A percentile compares a stretch with the other conserved stretches of the same genome.
Conservation (phyloP, 495 filamentous ascomycete species). For the Haplographium delicatum region DNA sequence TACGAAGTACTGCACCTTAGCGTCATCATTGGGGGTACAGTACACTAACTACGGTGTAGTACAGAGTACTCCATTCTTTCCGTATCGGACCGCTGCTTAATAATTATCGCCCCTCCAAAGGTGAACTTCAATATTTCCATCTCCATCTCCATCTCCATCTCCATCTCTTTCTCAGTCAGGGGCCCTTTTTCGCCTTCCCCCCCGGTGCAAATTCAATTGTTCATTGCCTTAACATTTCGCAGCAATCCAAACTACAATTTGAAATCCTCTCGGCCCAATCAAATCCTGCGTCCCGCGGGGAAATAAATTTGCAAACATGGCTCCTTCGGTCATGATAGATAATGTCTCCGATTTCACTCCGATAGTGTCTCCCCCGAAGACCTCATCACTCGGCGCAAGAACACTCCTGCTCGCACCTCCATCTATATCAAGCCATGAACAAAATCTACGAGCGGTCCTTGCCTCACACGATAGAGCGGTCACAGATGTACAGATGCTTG, state of each 20-base stretch:
- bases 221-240: too few species aligned
- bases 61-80: too few species aligned
- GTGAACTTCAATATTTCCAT: background rate
- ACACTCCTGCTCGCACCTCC: constrained; percentile 52
- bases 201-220: background rate
- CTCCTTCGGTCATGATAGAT: constrained; percentile 35
- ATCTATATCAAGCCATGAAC: constrained; percentile 44
- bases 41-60: too few species aligned
- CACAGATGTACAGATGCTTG: constrained; percentile 97
- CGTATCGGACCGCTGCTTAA: too few species aligned
- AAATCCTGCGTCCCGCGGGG: too few species aligned
- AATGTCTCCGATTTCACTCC: constrained; percentile 36
- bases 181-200: too few species aligned
- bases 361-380: constrained; percentile 19
- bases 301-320: constrained; percentile 27
- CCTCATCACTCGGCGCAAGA: constrained; percentile 18
- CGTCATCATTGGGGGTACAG: too few species aligned
- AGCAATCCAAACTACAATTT: too few species aligned
- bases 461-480: constrained; percentile 58
- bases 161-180: background rate
- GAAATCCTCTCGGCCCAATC: too few species aligned
- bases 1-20: too few species aligned
- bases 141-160: background rate
- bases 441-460: constrained; percentile 39
- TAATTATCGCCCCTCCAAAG: too few species aligned